Percentiles rank a stretch among this genome's conserved stretches.
phyloP scores from a whole-genome alignment of 495 filamentous ascomycete genomes.

The Neurospora sp. region DNA sequence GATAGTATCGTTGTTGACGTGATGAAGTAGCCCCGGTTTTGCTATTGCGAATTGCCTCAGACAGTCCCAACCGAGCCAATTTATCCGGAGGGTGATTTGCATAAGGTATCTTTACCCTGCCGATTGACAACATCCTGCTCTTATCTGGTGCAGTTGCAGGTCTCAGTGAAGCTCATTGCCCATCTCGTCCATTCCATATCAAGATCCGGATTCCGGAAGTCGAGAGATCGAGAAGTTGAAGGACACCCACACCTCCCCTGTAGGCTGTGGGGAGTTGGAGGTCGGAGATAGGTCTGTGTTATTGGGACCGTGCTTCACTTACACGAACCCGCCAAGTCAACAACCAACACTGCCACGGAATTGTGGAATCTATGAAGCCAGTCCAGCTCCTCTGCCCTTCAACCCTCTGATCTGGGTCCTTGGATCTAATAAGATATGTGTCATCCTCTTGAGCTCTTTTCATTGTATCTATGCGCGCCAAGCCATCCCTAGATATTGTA shows the following conservation, averaged over 20 bases:
- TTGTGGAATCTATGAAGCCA: not conserved
- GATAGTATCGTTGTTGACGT: not conserved
- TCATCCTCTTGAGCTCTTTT: not conserved
- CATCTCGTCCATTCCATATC: not conserved
- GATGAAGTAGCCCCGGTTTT: not conserved
- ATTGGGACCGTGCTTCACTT: not conserved
- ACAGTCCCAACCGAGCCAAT: slow-evolving; percentile 6
- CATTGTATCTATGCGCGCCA: not conserved
- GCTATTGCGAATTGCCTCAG: not conserved
- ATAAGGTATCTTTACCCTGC: not conserved
- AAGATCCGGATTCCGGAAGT: not conserved
- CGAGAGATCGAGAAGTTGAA: not conserved
- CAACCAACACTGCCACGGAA: not conserved
- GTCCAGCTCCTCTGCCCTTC: not conserved
- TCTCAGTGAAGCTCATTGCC: not conserved
- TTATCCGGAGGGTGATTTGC: slow-evolving; percentile 11
- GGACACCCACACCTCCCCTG: not conserved
- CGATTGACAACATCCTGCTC: slow-evolving; percentile 14
- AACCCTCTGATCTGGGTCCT: not conserved
- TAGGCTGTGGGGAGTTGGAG: not conserved
- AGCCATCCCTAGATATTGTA: not conserved
- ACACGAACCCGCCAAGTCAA: not conserved
- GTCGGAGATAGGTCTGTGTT: not conserved
- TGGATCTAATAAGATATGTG: not conserved
- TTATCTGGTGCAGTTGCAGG: not conserved